phyloP scores from a whole-genome alignment of 257 asterid species.

The Buddleja alternifolia region DNA sequence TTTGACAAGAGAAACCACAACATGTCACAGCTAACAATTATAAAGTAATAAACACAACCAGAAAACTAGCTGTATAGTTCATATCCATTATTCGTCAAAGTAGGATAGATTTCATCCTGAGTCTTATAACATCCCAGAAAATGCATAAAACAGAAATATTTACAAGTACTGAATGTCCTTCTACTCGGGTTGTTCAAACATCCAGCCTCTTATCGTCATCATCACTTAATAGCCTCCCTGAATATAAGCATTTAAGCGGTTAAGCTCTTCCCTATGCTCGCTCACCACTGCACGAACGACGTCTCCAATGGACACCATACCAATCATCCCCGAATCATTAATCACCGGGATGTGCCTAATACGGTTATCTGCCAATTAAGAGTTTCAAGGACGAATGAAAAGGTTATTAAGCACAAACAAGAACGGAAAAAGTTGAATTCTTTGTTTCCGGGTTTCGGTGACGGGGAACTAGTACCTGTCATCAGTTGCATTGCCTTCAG shows the following conservation, averaged over 20 bases:
- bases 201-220: constrained; percentile 35
- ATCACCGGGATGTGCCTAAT: constrained; percentile 93
- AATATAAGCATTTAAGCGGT: constrained; percentile 80
- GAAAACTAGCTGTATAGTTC: too few relatives aligned
- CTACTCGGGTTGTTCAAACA: background rate
- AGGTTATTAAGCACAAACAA: too few relatives aligned
- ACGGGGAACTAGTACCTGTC: constrained; percentile 60
- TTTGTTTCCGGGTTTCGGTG: too few relatives aligned
- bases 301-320: constrained; percentile 95
- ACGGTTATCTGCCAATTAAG: constrained; percentile 64
- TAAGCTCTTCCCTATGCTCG: constrained; percentile 81
- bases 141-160: constrained; percentile 39
- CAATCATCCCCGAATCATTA: constrained; percentile 66
- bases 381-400: background rate
- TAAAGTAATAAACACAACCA: too few relatives aligned
- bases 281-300: constrained; percentile 95
- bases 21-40: too few relatives aligned
- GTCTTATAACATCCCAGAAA: constrained; percentile 29
- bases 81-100: too few relatives aligned
- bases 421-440: too few relatives aligned
- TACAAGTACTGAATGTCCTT: constrained; percentile 40
- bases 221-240: constrained; percentile 85
- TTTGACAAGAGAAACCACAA: too few relatives aligned
- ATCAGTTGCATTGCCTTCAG: constrained; percentile 94
- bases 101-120: constrained; percentile 28